A percentile compares a stretch with the other conserved stretches of the same genome.
Conservation (phyloP, 2,329 filamentous ascomycete genomes). For the Colletotrichum liaoningense region DNA sequence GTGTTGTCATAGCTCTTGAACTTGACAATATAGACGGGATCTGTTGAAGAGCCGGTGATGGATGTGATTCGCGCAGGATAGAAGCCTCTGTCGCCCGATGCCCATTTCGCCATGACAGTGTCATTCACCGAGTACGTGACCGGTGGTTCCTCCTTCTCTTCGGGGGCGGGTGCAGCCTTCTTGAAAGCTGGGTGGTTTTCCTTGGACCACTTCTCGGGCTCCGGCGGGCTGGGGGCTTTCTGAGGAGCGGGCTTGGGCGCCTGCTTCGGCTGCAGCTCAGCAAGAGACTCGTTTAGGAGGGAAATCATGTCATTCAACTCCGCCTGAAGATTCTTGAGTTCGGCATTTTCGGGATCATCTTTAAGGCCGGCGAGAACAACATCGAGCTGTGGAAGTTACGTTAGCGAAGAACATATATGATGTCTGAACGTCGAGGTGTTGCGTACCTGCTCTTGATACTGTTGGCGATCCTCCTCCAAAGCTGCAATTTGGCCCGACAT, state of each 20-base stretch:
- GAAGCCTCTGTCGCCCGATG: constrained; percentile 87
- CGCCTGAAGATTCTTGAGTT: constrained; percentile 80
- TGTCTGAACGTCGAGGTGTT: neutral
- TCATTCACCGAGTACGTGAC: constrained; percentile 87
- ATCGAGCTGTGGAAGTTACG: constrained; percentile 69
- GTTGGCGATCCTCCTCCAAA: constrained; percentile 64
- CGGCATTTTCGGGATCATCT: constrained; percentile 82
- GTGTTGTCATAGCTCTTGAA: constrained; percentile 92
- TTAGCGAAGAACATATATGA: constrained; percentile 33
- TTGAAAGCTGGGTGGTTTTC: constrained; percentile 84
- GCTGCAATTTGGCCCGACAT: constrained; percentile 49
- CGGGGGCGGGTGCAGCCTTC: constrained; percentile 55
- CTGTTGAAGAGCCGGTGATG: constrained; percentile 90
- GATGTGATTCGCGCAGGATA: constrained; percentile 94
- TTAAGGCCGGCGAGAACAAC: constrained; percentile 80
- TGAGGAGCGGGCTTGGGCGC: constrained; percentile 54
- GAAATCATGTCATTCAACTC: constrained; percentile 87
- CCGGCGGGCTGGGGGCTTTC: constrained; percentile 60
- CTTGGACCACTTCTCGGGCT: constrained; percentile 80
- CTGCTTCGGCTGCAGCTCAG: constrained; percentile 76
- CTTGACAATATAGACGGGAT: constrained; percentile 92
- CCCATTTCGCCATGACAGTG: constrained; percentile 89
- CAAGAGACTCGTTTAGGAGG: constrained; percentile 82
- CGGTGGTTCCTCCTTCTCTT: constrained; percentile 66
- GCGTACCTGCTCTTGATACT: constrained; percentile 68